These are phyloP conservation scores for Cyamopsis tetragonoloba DNA, from an alignment of 306 rosid species.

Conservation along the genomic window DNA sequence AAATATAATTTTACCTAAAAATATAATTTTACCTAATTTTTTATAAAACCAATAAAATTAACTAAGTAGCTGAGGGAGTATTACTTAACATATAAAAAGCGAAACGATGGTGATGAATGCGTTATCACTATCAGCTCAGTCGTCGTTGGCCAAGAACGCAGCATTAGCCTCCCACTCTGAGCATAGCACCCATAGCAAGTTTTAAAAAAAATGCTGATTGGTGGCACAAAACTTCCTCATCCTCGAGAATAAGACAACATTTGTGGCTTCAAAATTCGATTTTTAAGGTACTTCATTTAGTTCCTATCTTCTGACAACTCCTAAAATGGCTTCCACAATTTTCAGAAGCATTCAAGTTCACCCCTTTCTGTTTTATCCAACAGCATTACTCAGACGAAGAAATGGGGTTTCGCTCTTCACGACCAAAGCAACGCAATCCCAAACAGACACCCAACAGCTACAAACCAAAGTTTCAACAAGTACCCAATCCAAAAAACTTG, in stretches of 20 bases:
- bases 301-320: background rate
- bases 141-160: conserved; percentile 17
- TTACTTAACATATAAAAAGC: no score
- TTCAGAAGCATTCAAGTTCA: conserved; percentile 61
- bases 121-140: background rate
- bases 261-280: background rate
- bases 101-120: background rate
- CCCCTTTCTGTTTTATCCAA: conserved; percentile 44
- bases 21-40: no score
- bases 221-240: background rate
- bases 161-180: background rate
- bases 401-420: conserved; percentile 43
- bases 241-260: background rate
- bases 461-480: conserved; percentile 42
- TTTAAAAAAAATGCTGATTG: background rate
- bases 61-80: no score
- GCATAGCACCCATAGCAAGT: background rate
- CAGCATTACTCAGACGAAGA: conserved; percentile 42
- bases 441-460: conserved; percentile 56
- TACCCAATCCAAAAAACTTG: conserved; percentile 47
- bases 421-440: conserved; percentile 54
- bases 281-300: background rate
- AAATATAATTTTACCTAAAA: no score
- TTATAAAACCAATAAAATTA: no score
- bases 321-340: conserved; percentile 57